These are phyloP conservation scores for Diaporthe australafricana DNA, from an alignment of 2,329 filamentous ascomycete genomes.

Conservation along the genomic window DNA sequence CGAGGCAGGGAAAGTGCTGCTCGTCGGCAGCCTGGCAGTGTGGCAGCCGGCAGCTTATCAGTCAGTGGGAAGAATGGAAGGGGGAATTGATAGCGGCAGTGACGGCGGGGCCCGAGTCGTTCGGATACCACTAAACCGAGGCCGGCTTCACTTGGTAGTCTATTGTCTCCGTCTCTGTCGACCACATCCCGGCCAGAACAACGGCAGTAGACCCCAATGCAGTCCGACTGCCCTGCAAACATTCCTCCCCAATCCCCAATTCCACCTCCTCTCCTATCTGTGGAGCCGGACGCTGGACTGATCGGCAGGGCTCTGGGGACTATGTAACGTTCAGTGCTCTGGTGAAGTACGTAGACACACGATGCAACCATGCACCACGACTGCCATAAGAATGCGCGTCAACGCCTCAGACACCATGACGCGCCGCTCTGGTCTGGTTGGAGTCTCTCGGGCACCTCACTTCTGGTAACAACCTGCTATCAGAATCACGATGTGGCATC, in stretches of 20 bases:
- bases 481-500: not conserved
- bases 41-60: constrained; percentile 3
- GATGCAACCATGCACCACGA: constrained; percentile 6
- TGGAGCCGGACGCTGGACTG: not conserved
- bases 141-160: not conserved
- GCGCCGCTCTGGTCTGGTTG: not conserved
- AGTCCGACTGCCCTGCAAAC: not conserved
- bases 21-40: not conserved
- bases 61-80: not conserved
- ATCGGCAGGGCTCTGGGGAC: not conserved
- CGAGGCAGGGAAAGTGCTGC: not conserved
- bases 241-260: not conserved
- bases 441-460: not conserved
- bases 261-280: not conserved
- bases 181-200: not conserved
- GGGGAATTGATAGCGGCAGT: not conserved
- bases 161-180: too few relatives aligned
- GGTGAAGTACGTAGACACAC: not conserved
- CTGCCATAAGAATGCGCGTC: not conserved
- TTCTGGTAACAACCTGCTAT: not conserved
- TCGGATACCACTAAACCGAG: constrained; percentile 12
- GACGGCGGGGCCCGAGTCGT: not conserved
- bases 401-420: not conserved
- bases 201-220: not conserved
- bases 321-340: constrained; percentile 10